These are phyloP conservation scores for Pseudopithomyces chartarum DNA, from an alignment of 2,329 filamentous ascomycete species.

Conservation along the genomic window DNA sequence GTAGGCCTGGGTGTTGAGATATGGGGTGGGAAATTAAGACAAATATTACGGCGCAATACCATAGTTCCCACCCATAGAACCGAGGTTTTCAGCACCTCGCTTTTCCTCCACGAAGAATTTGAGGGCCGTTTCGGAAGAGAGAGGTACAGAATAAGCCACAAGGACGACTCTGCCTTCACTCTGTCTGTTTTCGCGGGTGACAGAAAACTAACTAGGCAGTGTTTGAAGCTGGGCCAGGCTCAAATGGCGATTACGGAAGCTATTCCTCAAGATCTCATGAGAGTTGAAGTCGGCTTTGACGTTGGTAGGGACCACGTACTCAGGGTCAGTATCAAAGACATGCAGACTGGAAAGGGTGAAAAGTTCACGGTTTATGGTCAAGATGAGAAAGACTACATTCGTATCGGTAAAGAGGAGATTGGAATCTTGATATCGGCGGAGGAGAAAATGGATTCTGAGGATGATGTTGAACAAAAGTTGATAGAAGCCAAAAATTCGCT, in stretches of 20 bases:
- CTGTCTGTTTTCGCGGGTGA: slow-evolving; percentile 90
- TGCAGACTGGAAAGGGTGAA: slow-evolving; percentile 93
- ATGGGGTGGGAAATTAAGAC: slow-evolving; percentile 91
- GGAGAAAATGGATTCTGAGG: background rate
- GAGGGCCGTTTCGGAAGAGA: too few species aligned
- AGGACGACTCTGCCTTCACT: too few species aligned
- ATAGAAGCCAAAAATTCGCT: slow-evolving; percentile 5
- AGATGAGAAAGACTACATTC: slow-evolving; percentile 89
- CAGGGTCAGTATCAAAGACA: slow-evolving; percentile 88
- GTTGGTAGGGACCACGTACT: slow-evolving; percentile 61
- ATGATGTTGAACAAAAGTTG: background rate
- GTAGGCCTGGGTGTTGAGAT: slow-evolving; percentile 92
- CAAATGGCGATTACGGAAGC: slow-evolving; percentile 80
- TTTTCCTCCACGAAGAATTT: too few species aligned
- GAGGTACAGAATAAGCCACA: too few species aligned
- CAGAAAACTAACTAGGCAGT: slow-evolving; percentile 88
- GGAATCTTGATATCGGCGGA: background rate
- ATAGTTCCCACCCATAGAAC: slow-evolving; percentile 89
- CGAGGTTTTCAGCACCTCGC: slow-evolving; percentile 92
- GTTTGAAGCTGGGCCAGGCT: slow-evolving; percentile 94
- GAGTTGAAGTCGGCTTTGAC: slow-evolving; percentile 7
- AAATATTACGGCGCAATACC: slow-evolving; percentile 87
- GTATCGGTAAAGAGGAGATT: slow-evolving; percentile 43
- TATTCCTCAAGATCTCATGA: slow-evolving; percentile 9
- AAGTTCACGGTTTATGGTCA: slow-evolving; percentile 97